These are phyloP conservation scores for Flaveria brownii DNA, from an alignment of 129 eudicot species.

Conservation along the genomic window DNA sequence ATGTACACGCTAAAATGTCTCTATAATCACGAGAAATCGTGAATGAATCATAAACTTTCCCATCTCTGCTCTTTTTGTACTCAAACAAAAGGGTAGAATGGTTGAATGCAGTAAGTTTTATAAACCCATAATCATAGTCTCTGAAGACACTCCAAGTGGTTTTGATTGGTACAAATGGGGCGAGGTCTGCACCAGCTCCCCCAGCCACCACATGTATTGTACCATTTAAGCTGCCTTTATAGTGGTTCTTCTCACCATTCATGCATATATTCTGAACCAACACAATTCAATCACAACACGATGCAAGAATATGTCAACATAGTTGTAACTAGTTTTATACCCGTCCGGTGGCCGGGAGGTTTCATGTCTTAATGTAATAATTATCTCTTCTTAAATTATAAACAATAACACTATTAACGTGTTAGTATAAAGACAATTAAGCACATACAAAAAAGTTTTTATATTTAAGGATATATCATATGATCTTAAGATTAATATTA, in stretches of 20 bases:
- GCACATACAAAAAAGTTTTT: no score
- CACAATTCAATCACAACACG: not conserved
- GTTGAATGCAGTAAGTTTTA: constrained; percentile 68
- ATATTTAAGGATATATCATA: no score
- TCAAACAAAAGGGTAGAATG: constrained; percentile 66
- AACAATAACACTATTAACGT: no score
- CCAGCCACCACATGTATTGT: constrained; percentile 74
- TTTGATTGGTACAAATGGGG: constrained; percentile 43
- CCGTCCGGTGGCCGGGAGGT: no score
- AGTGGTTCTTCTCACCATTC: constrained; percentile 45
- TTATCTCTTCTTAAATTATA: no score
- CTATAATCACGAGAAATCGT: constrained; percentile 64
- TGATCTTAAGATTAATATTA: no score
- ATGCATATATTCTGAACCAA: constrained; percentile 61
- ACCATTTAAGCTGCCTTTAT: constrained; percentile 55
- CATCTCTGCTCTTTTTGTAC: constrained; percentile 70
- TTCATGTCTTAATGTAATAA: no score
- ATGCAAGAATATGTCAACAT: not conserved
- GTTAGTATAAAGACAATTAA: no score
- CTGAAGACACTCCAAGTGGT: constrained; percentile 63
- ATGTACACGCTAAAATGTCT: constrained; percentile 64
- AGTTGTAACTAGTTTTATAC: no score
- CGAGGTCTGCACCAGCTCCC: constrained; percentile 64
- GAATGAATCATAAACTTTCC: constrained; percentile 68
- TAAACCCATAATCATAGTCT: constrained; percentile 66